These are phyloP conservation scores for Erysimum cheiri DNA, from an alignment of 441 rosid species.

Conservation along the genomic window DNA sequence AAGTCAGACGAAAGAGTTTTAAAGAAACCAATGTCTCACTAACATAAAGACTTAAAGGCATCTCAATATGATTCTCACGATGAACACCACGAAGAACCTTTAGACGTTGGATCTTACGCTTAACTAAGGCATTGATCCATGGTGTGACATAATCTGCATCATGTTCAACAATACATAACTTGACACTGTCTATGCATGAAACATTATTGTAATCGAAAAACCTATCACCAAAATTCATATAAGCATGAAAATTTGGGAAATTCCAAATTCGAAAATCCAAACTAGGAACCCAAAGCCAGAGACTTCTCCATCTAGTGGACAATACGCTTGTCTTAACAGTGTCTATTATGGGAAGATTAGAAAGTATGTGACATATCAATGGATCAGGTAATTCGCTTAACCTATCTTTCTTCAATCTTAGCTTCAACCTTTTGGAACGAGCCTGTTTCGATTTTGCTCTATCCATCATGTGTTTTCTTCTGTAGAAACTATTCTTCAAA, in stretches of 20 bases:
- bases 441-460: too few relatives aligned
- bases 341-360: too few relatives aligned
- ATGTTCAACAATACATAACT: not conserved
- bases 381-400: too few relatives aligned
- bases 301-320: not conserved
- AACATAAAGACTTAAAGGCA: not conserved
- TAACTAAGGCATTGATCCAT: not conserved
- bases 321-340: not conserved
- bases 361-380: too few relatives aligned
- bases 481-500: too few relatives aligned
- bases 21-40: not conserved
- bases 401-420: too few relatives aligned
- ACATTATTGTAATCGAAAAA: not conserved
- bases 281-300: not conserved
- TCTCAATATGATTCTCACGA: not conserved
- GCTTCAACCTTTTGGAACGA: too few relatives aligned
- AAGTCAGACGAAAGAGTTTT: not conserved
- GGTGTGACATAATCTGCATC: not conserved
- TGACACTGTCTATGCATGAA: not conserved
- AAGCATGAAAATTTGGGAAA: not conserved
- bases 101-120: not conserved
- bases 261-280: too few relatives aligned
- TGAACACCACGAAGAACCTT: accelerated
- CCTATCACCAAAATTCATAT: not conserved
- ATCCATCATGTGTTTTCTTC: too few relatives aligned